A percentile compares a stretch with the other conserved stretches of the same genome.
Evolutionary conservation across 2,329 filamentous ascomycete genomes (phyloP).

Genomic region (Amphichorda felina): DNA sequence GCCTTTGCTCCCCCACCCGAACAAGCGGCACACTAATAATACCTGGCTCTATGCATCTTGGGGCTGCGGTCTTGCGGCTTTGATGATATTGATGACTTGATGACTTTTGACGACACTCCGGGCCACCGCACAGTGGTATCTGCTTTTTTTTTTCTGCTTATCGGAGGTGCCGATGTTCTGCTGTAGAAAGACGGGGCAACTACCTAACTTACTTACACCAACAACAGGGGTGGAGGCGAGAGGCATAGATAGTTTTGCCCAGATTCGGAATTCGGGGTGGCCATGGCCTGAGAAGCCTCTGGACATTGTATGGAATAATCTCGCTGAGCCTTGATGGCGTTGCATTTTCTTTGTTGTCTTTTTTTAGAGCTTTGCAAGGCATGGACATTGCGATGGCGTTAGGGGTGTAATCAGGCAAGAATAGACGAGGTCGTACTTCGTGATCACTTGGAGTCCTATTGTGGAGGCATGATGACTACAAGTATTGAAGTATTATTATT

Average conservation of each 20-base stretch:
- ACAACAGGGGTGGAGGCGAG: background rate
- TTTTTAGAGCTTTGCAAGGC: constrained; percentile 3
- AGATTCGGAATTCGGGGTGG: background rate
- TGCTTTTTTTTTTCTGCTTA: background rate
- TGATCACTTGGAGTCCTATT: too few species aligned
- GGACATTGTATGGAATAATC: constrained; percentile 3
- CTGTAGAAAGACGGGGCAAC: too few species aligned
- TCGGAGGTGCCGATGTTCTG: too few species aligned
- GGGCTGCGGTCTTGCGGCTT: too few species aligned
- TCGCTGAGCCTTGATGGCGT: constrained; percentile 2
- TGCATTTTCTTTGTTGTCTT: constrained; percentile 4
- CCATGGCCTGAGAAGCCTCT: background rate
- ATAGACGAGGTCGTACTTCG: background rate
- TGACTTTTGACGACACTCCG: background rate
- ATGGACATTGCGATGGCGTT: constrained; percentile 1
- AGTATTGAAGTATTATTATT: too few species aligned
- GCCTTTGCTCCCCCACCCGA: background rate
- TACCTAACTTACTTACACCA: too few species aligned
- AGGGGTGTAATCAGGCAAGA: background rate
- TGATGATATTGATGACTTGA: background rate
- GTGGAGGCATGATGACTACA: too few species aligned
- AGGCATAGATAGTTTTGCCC: background rate
- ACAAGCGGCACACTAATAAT: too few species aligned
- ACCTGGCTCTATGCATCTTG: too few species aligned
- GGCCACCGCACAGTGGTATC: background rate